Evolutionary conservation across 768 basidiomycete species (phyloP), one percentile per base, ranked within the genome.

Genomic region (Paxillus ammoniavirescens): DNA sequence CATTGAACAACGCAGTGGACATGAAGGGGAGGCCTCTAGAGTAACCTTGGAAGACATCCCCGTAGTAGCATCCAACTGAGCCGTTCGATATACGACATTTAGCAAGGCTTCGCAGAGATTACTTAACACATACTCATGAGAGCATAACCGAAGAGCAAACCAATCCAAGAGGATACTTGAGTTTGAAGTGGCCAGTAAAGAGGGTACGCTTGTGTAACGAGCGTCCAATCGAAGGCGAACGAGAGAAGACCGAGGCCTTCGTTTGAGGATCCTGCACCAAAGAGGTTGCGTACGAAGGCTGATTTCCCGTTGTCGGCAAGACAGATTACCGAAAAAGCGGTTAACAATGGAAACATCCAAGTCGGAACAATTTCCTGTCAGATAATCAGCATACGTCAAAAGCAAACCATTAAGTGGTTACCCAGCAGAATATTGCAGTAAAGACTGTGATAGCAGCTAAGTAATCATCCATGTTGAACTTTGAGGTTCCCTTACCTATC

Each of bases 101-200:
- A 49, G 45, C 33, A 5, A 47, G 15, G 43, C 14, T 26, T 30
- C 30, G 21, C 7, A 12, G 12, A 35, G 8, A 33, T 40, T 14
- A 35, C 6, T 10, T 14, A 30, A 30, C n/a, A 58, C 75, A 5
- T 56, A 78, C 77, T 61, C 65, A 70, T 67, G 28, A 58, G 64
- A n/a, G 31, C 56, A 49, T 65, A 60, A 51, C 63, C 58, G 18
- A 65, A 45, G 5, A 47, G 18, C 12, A 65, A 17, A n/a, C 64
- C 64, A 23, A 56, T 37, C 45, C 23, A 47, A 49, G 40, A 47
- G 33, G 51, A 23, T 6, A 71, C 76, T 33, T 60, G 81, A 0
- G 81, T 82, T 56, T 78, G 76, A 46, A 81, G 71, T 6, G 81
- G 81, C 80, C 81, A 82, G 8, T 79, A 76, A 6, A 83, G 67